Evolutionary conservation across 768 basidiomycete genomes (phyloP).

Genomic region (Boletus rex-veris): DNA sequence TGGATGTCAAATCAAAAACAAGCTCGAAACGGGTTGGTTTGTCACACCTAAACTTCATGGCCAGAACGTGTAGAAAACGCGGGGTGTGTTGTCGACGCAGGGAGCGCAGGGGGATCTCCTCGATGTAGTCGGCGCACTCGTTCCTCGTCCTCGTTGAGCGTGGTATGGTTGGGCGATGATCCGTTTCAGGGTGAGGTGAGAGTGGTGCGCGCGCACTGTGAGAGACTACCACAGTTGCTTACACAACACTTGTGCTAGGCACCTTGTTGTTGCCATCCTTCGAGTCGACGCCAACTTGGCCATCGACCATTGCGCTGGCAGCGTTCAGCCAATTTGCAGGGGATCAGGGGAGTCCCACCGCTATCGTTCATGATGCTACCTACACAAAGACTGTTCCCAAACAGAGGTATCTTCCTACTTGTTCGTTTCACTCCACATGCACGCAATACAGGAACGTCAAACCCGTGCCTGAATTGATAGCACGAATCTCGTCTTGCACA

Average conservation of each 20-base stretch:
- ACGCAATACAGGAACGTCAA: neutral
- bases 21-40: neutral
- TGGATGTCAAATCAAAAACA: neutral
- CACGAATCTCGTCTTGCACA: neutral
- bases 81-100: neutral
- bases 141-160: neutral
- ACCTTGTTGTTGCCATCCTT: too few species aligned
- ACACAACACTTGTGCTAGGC: neutral
- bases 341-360: too few species aligned
- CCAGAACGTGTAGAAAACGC: conserved; percentile 11
- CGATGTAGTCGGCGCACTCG: conserved; percentile 7
- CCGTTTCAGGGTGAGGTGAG: neutral
- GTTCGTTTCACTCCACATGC: too few species aligned
- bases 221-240: neutral
- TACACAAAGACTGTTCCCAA: neutral
- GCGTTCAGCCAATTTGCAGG: too few species aligned
- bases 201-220: neutral
- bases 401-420: neutral
- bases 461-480: conserved; percentile 7
- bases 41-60: conserved; percentile 37
- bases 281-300: too few species aligned
- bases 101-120: conserved; percentile 27
- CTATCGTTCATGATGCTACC: neutral
- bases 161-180: conserved; percentile 7
- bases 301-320: too few species aligned